Evolutionary conservation across 495 filamentous ascomycete species (phyloP).

Genomic region (Penicillium chermesinum): DNA sequence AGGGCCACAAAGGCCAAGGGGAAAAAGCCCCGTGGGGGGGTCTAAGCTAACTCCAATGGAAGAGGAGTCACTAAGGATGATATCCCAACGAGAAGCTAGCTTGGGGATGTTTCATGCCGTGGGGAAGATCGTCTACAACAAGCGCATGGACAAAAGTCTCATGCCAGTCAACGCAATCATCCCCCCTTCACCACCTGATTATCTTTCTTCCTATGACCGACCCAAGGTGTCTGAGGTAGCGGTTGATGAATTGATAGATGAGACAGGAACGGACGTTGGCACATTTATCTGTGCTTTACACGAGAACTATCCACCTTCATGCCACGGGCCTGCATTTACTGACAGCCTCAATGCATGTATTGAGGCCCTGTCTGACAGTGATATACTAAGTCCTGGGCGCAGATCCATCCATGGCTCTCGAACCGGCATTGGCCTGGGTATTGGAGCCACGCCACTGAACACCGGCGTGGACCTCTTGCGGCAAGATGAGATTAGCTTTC

Average conservation of each 20-base stretch:
- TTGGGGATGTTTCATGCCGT: constrained; percentile 95
- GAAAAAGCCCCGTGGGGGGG: constrained; percentile 47
- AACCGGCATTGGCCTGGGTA: constrained; percentile 21
- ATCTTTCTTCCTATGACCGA: constrained; percentile 57
- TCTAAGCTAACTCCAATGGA: constrained; percentile 63
- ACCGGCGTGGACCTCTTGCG: constrained; percentile 66
- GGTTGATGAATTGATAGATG: constrained; percentile 73
- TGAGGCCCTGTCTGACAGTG: constrained; percentile 79
- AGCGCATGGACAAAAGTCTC: constrained; percentile 50
- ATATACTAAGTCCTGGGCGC: constrained; percentile 59
- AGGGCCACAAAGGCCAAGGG: constrained; percentile 52
- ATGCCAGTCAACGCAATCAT: constrained; percentile 16
- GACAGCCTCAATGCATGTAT: constrained; percentile 72
- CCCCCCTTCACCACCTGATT: constrained; percentile 51
- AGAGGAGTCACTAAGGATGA: constrained; percentile 60
- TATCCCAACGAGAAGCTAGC: constrained; percentile 80
- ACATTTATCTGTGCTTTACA: constrained; percentile 92
- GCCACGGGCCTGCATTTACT: constrained; percentile 54
- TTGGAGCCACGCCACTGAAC: constrained; percentile 37
- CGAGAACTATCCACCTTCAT: constrained; percentile 88
- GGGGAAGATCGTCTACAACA: constrained; percentile 93
- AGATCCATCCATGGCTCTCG: constrained; percentile 23
- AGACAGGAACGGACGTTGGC: constrained; percentile 80
- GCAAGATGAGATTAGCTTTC: constrained; percentile 89
- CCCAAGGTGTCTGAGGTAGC: constrained; percentile 63